These are phyloP conservation scores for Trichoderma erinaceum DNA, from an alignment of 495 filamentous ascomycete genomes.

Conservation along the genomic window DNA sequence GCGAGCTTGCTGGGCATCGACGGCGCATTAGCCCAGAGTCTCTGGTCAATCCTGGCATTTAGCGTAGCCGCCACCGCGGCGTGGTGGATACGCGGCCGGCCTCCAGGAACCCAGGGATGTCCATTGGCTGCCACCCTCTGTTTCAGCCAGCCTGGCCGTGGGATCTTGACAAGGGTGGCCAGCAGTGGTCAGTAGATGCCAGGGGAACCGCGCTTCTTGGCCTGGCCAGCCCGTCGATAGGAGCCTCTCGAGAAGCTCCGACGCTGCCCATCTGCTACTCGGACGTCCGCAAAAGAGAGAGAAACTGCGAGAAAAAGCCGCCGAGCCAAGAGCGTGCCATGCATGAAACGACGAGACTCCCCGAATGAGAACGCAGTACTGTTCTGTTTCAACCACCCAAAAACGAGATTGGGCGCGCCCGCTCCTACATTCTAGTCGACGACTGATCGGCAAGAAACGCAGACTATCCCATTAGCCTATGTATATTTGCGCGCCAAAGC, in stretches of 20 bases:
- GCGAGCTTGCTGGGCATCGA: neutral
- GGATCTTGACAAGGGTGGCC: neutral
- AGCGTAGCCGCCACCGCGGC: slow-evolving; percentile 2
- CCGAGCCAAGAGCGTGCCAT: slow-evolving; percentile 7
- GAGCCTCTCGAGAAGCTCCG: neutral
- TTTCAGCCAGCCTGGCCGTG: neutral
- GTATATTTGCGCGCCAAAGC: too few relatives aligned
- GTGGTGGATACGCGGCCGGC: neutral
- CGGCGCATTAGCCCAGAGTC: neutral
- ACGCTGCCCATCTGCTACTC: neutral
- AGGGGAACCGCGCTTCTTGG: slow-evolving; percentile 2
- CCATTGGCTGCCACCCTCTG: neutral
- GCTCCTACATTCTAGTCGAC: neutral
- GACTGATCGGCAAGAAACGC: neutral
- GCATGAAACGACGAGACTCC: slow-evolving; percentile 14
- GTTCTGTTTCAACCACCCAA: neutral
- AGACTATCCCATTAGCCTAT: too few relatives aligned
- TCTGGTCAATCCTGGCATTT: neutral
- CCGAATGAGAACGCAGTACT: neutral
- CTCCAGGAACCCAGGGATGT: slow-evolving; percentile 1
- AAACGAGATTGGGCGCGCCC: neutral
- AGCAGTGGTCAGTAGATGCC: neutral
- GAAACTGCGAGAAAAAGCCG: neutral
- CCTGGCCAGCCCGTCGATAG: neutral
- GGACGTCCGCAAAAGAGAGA: neutral